Evolutionary conservation across 2,329 filamentous ascomycete genomes (phyloP).

Genomic region (Fusarium protoensiforme): DNA sequence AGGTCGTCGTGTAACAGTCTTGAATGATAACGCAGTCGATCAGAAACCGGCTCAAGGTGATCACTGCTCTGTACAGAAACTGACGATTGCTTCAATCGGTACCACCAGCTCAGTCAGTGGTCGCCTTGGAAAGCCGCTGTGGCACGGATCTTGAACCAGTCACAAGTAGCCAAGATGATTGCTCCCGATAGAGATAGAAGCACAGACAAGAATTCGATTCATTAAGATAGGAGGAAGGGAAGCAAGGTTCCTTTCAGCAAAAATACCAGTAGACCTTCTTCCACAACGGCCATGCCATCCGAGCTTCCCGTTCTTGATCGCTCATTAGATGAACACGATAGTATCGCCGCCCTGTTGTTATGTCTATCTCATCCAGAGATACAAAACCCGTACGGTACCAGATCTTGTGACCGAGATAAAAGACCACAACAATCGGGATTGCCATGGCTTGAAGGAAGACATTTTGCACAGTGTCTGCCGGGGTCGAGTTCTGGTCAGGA

Average conservation of each 20-base stretch:
- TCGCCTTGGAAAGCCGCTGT: neutral
- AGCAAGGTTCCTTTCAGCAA: constrained; percentile 61
- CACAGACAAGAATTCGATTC: neutral
- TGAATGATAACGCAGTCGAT: neutral
- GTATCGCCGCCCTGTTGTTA: constrained; percentile 85
- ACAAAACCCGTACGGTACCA: constrained; percentile 64
- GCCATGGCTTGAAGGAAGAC: constrained; percentile 81
- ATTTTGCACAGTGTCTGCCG: constrained; percentile 61
- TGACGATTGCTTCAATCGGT: neutral
- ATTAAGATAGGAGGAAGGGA: neutral
- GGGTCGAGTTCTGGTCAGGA: constrained; percentile 51
- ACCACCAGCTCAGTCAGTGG: neutral
- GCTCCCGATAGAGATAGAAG: neutral
- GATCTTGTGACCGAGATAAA: constrained; percentile 83
- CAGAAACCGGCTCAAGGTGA: neutral
- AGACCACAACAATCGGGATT: constrained; percentile 73
- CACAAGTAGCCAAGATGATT: neutral
- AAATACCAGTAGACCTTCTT: constrained; percentile 79
- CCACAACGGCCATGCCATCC: constrained; percentile 76
- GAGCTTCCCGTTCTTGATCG: constrained; percentile 82
- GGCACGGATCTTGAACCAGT: neutral
- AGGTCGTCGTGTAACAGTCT: neutral
- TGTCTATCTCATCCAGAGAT: constrained; percentile 79
- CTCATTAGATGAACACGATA: constrained; percentile 82
- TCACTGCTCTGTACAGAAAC: neutral